Evolutionary conservation across 306 rosid genomes (phyloP), one percentile per base, ranked within the genome.

Genomic region (Cucurbita moschata): DNA sequence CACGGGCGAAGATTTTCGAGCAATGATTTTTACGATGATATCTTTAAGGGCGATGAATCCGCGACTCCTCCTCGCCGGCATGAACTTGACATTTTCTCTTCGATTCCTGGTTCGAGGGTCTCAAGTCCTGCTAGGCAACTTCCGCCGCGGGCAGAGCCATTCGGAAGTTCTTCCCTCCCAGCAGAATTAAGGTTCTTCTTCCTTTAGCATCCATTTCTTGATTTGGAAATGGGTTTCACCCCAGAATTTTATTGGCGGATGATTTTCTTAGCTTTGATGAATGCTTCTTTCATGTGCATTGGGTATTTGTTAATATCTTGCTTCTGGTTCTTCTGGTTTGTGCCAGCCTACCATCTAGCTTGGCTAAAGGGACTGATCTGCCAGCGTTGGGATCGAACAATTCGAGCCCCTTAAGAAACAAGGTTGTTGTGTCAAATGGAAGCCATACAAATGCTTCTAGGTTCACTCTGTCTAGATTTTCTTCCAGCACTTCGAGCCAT

Each of bases 1-100:
- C 80, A 30, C 57, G 72, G 87, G 55, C 83, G 91, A 76, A 85
- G 92, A 50, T 21, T 69, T 39, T 51, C 79, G 16, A 85, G 84
- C 79, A 73, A 79, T 9, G 83, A 85, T 60, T 95, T 95, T 83
- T 95, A 76, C 26, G 87, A 87, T 59, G 99, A 95, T 84, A 95
- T 95, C 15, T 95, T 95, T 72, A 85, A 90, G 54, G 88, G 87
- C 13, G 91, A 85, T 3, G 86, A 80, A 3, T 79, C 89, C 4
- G 76, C 15, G 26, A 74, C 58, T 84, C 82, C 92, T 11, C 96
- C 96, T 1, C 78, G 78, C 75, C 82, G 77, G 79, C 79, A 50
- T 46, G 87, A 81, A 9, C 72, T 80, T 4, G 81, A 78, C 46
- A 56, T 76, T 16, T 78, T 61, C 60, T 65, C 88, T 43, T 56